A percentile compares a stretch with the other conserved stretches of the same genome.
phyloP scores from a whole-genome alignment of 1,284 basidiomycete genomes.

The Amylostereum areolatum region DNA sequence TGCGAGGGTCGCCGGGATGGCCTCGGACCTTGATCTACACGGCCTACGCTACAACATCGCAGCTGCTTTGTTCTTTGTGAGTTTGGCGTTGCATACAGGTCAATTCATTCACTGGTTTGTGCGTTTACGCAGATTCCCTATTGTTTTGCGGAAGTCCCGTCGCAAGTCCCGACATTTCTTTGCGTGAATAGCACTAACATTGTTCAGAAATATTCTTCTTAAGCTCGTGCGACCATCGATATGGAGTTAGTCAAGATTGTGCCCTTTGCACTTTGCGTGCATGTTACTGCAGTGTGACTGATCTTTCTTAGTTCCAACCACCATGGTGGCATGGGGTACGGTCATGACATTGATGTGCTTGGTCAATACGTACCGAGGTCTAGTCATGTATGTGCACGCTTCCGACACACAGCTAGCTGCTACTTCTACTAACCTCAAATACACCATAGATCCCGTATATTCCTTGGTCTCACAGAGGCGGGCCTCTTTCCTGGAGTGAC shows the following conservation, averaged over 20 bases:
- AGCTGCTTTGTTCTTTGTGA: constrained; percentile 14
- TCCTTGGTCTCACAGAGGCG: constrained; percentile 47
- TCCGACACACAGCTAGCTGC: neutral
- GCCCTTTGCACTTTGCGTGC: neutral
- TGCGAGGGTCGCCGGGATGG: constrained; percentile 17
- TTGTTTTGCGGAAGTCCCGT: constrained; percentile 13
- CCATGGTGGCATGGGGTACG: constrained; percentile 25
- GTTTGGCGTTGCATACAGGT: neutral
- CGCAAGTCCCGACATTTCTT: constrained; percentile 7
- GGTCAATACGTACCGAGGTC: constrained; percentile 27
- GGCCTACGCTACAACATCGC: constrained; percentile 17
- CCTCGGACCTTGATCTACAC: constrained; percentile 14
- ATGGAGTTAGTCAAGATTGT: constrained; percentile 9
- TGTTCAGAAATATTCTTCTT: constrained; percentile 13
- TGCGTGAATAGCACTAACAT: neutral
- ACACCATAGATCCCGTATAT: constrained; percentile 35
- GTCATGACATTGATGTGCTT: constrained; percentile 32
- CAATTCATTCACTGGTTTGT: constrained; percentile 1
- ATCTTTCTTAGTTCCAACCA: constrained; percentile 15
- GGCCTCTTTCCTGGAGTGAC: constrained; percentile 49
- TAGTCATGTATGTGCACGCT: constrained; percentile 18
- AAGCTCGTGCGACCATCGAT: constrained; percentile 13
- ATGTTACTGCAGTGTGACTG: neutral
- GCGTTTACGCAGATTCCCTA: constrained; percentile 12
- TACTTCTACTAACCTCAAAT: constrained; percentile 1